Evolutionary conservation across 768 basidiomycete species (phyloP).

Genomic region (Postia placenta): DNA sequence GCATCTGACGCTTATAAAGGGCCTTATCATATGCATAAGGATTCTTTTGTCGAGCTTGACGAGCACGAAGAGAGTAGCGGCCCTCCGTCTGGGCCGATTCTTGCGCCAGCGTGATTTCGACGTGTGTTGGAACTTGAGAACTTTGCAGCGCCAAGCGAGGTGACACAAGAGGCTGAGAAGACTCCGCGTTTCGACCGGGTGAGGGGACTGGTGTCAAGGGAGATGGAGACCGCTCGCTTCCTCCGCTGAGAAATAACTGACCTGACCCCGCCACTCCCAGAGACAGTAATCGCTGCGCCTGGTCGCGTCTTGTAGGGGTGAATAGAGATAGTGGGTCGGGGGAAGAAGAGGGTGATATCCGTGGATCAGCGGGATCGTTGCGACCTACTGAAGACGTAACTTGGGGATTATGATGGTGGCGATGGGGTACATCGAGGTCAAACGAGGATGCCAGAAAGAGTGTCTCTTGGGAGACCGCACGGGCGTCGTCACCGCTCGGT

Average conservation of each 20-base stretch:
- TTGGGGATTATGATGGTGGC: background rate
- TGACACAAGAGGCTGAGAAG: background rate
- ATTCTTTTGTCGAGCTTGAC: constrained; percentile 49
- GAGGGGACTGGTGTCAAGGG: constrained; percentile 10
- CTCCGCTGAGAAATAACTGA: background rate
- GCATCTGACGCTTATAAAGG: constrained; percentile 46
- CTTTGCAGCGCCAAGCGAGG: background rate
- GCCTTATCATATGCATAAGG: constrained; percentile 56
- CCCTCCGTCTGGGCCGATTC: constrained; percentile 5
- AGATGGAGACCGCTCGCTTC: constrained; percentile 1
- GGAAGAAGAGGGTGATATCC: constrained; percentile 8
- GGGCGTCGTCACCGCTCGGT: background rate
- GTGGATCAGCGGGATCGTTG: constrained; percentile 1
- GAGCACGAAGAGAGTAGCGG: constrained; percentile 50
- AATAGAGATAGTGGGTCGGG: constrained; percentile 11
- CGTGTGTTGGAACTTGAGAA: background rate
- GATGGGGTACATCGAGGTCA: background rate
- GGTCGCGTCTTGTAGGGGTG: constrained; percentile 2
- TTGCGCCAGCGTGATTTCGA: background rate
- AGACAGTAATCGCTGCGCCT: background rate
- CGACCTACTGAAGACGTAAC: background rate
- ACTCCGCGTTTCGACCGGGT: background rate
- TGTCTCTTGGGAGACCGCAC: background rate
- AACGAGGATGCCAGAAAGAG: background rate
- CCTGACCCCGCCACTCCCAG: background rate